Percentiles rank a stretch among this genome's conserved stretches.
These are phyloP conservation scores for Seiridium cupressi DNA, from an alignment of 2,329 filamentous ascomycete species.

Conservation along the genomic window DNA sequence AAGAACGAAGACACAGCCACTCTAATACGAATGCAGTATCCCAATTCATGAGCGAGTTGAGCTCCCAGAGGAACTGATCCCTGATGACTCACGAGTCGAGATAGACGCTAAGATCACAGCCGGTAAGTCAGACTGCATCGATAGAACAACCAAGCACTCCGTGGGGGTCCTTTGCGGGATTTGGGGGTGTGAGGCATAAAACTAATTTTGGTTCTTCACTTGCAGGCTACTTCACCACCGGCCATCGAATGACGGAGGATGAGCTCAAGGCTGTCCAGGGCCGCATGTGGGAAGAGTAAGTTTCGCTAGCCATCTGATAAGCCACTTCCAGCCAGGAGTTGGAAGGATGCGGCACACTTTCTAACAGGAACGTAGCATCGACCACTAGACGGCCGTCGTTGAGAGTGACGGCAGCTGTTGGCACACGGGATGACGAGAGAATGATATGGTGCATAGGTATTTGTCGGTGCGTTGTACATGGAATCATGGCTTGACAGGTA, in stretches of 20 bases:
- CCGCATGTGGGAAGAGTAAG: slow-evolving; percentile 83
- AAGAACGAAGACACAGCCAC: slow-evolving; percentile 10
- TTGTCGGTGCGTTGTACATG: too few species aligned
- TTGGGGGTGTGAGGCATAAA: neutral
- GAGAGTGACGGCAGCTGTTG: neutral
- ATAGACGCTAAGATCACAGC: slow-evolving; percentile 98
- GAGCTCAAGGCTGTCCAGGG: slow-evolving; percentile 85
- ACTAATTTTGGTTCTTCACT: neutral
- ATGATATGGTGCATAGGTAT: neutral
- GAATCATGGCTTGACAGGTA: neutral
- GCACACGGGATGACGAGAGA: neutral
- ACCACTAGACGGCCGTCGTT: slow-evolving; percentile 30
- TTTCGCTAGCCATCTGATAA: slow-evolving; percentile 11
- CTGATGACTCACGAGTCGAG: slow-evolving; percentile 92
- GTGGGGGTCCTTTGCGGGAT: neutral
- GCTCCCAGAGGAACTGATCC: slow-evolving; percentile 91
- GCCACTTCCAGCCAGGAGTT: neutral
- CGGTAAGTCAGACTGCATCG: slow-evolving; percentile 51
- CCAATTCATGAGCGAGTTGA: slow-evolving; percentile 88
- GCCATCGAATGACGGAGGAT: slow-evolving; percentile 83
- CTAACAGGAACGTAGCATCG: slow-evolving; percentile 32
- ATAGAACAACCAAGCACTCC: neutral
- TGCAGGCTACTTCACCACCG: slow-evolving; percentile 75
- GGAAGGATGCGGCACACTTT: neutral
- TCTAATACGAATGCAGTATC: slow-evolving; percentile 47